A percentile compares a stretch with the other conserved stretches of the same genome.
Evolutionary conservation across 495 filamentous ascomycete species (phyloP).

Genomic region (Aspergillus ostianus): DNA sequence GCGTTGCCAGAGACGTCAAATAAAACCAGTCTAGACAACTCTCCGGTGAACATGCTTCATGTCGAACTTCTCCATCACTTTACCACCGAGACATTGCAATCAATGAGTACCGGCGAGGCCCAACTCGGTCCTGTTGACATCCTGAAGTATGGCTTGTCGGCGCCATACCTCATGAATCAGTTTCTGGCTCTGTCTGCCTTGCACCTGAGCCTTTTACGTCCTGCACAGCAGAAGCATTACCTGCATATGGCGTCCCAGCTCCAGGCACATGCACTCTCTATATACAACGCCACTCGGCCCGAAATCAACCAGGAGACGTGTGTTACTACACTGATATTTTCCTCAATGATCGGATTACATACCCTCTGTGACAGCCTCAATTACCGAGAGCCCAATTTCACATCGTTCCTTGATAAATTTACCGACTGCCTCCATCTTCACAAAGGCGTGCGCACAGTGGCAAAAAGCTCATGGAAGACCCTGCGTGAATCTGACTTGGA

Average conservation of each 20-base stretch:
- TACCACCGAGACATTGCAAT: constrained; percentile 13
- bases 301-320: constrained; percentile 35
- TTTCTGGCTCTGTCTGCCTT: constrained; percentile 42
- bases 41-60: constrained; percentile 34
- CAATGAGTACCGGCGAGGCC: neutral
- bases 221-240: constrained; percentile 33
- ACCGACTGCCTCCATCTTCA: constrained; percentile 42
- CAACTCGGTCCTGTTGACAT: constrained; percentile 11
- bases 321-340: constrained; percentile 48
- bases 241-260: constrained; percentile 45
- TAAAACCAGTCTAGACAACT: neutral
- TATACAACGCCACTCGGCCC: constrained; percentile 35
- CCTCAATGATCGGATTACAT: constrained; percentile 43
- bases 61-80: constrained; percentile 32
- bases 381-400: constrained; percentile 30
- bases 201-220: constrained; percentile 37
- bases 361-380: constrained; percentile 42
- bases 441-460: constrained; percentile 40
- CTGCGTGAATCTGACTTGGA: constrained; percentile 14
- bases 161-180: constrained; percentile 45
- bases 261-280: constrained; percentile 44
- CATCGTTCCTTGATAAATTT: constrained; percentile 37
- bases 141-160: constrained; percentile 17
- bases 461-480: constrained; percentile 24
- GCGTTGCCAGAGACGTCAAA: constrained; percentile 4